Evolutionary conservation across 2,329 filamentous ascomycete genomes (phyloP), one percentile per base, ranked within the genome.

Genomic region (Claviceps capensis): DNA sequence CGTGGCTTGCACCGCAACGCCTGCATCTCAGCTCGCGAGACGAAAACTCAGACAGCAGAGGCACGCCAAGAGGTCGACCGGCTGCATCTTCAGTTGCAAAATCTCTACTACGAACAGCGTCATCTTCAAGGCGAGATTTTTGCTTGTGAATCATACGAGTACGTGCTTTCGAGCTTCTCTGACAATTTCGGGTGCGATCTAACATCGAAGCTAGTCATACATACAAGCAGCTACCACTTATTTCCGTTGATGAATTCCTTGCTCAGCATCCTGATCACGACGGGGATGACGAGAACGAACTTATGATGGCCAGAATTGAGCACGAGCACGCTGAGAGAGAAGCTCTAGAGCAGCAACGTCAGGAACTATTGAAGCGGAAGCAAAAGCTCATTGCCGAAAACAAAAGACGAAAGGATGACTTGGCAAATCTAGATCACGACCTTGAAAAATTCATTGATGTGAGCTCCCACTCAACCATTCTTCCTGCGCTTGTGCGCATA

Each of bases 391-490:
- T 79, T 49, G 72, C 76, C 1, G 78, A 82, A 65, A 96, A 96
- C 65, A 95, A 94, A 70, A 88, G 88, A 69, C 80, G 91, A 58
- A 95, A 95, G 66, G 90, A 96, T 52, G 89, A 97, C 62, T 72
- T 98, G 48, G 89, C 86, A 19, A 95, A 86, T 62, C 72, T 98
- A 55, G 93, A 98, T 61, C 85, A 86, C 62, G 88, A 95, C 67
- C 72, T 97, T 53, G 93, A 97, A 70, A 90, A 87, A 62, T 95
- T 95, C 63, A 91, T 95, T 61, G 88, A 94, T 67, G 86, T 88
- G 63, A 63, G 84, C 71, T 47, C 4, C 45, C 37, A 7, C 26
- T 13, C 11, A 30, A 14, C 9, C 30, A 8, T 34, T 36, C 2
- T 16, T 37, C 14, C 36, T 49, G 13, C 23, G 22, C 16, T 16